Conservation (phyloP, 1,139 yeast species). For the Chernovozyma aurita region DNA sequence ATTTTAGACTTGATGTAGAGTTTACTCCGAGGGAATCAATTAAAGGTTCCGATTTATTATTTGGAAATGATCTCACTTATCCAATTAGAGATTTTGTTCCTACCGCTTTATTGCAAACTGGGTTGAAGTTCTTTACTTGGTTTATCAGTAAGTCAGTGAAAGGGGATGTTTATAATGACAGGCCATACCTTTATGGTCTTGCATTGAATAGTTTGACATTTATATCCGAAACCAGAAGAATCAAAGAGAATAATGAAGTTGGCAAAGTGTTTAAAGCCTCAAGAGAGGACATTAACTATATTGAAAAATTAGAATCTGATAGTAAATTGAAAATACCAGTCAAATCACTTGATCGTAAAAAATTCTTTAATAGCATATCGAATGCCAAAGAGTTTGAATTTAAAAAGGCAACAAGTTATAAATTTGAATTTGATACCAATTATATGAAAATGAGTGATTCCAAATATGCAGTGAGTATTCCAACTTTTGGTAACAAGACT, state of each 20-base stretch:
- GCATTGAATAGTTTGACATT: slow-evolving; percentile 55
- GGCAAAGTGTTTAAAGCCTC: slow-evolving; percentile 1
- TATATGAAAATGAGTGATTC: slow-evolving; percentile 40
- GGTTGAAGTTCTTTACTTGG: slow-evolving; percentile 54
- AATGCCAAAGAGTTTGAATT: slow-evolving; percentile 31
- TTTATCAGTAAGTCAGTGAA: slow-evolving; percentile 58
- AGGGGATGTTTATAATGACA: slow-evolving; percentile 59
- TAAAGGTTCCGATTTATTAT: slow-evolving; percentile 48
- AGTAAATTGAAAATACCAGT: slow-evolving; percentile 25
- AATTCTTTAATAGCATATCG: slow-evolving; percentile 25
- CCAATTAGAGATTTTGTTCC: slow-evolving; percentile 63
- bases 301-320: slow-evolving; percentile 9
- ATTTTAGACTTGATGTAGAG: slow-evolving; percentile 31
- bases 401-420: slow-evolving; percentile 21
- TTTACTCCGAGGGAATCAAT: slow-evolving; percentile 40
- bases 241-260: not conserved
- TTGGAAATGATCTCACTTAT: slow-evolving; percentile 65
- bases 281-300: slow-evolving; percentile 3
- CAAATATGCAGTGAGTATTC: slow-evolving; percentile 37
- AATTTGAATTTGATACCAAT: slow-evolving; percentile 36
- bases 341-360: slow-evolving; percentile 28
- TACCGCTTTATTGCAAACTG: slow-evolving; percentile 36
- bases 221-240: slow-evolving; percentile 12
- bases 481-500: slow-evolving; percentile 33
- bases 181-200: slow-evolving; percentile 60